Percentiles rank a stretch among this genome's conserved stretches.
Evolutionary conservation across 768 basidiomycete species (phyloP).

Genomic region (Asterophora lycoperdoides): DNA sequence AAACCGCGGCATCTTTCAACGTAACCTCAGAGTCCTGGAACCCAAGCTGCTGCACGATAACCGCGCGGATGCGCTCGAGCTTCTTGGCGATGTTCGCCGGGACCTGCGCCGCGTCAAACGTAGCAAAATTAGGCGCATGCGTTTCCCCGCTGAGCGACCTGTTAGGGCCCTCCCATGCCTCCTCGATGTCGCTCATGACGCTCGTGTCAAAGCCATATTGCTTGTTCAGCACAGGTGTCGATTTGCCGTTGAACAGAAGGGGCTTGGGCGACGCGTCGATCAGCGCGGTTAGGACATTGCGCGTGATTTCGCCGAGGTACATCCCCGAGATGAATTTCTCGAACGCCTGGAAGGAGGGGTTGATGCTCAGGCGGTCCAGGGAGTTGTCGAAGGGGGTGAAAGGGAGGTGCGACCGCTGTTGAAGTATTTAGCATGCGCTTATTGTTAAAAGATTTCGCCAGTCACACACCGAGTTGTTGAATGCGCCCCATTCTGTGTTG

Average conservation of each 20-base stretch:
- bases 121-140: conserved; percentile 32
- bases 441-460: neutral
- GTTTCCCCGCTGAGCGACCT: conserved; percentile 23
- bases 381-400: conserved; percentile 88
- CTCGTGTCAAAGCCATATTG: conserved; percentile 96
- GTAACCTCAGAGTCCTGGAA: conserved; percentile 54
- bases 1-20: conserved; percentile 53
- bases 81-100: conserved; percentile 29
- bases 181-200: conserved; percentile 81
- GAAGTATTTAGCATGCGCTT: conserved; percentile 2
- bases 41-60: conserved; percentile 60
- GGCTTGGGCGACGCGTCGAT: conserved; percentile 70
- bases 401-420: conserved; percentile 75
- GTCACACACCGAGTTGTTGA: conserved; percentile 80
- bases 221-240: conserved; percentile 66
- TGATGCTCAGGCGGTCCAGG: conserved; percentile 91
- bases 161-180: conserved; percentile 57
- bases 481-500: conserved; percentile 98
- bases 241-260: conserved; percentile 77
- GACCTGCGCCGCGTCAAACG: conserved; percentile 31
- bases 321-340: conserved; percentile 99
- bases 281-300: conserved; percentile 79
- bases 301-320: conserved; percentile 95
- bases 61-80: conserved; percentile 52
- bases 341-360: conserved; percentile 88